Evolutionary conservation across 2,329 filamentous ascomycete species (phyloP).

Genomic region (Fusarium begoniae): DNA sequence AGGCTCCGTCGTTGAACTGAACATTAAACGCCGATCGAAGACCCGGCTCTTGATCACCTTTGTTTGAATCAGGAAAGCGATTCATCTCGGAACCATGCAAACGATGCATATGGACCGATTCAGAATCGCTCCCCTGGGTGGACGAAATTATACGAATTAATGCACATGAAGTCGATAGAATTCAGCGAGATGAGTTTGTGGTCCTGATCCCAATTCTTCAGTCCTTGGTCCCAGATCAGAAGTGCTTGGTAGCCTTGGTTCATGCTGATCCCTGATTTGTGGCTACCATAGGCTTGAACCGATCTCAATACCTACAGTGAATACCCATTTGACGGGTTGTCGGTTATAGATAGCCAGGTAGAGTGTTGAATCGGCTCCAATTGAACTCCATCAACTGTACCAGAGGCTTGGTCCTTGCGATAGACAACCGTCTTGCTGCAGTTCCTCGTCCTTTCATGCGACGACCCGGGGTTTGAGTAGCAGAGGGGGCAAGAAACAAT

Average conservation of each 20-base stretch:
- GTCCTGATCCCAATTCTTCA: constrained; percentile 15
- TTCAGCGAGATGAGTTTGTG: constrained; percentile 27
- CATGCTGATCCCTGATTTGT: constrained; percentile 6
- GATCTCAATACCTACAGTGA: background rate
- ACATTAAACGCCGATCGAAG: constrained; percentile 46
- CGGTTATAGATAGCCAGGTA: background rate
- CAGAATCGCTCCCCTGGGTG: constrained; percentile 18
- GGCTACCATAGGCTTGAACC: background rate
- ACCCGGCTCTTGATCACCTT: constrained; percentile 42
- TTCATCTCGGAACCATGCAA: constrained; percentile 40
- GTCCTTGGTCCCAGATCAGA: constrained; percentile 13
- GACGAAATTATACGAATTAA: constrained; percentile 34
- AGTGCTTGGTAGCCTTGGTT: constrained; percentile 4
- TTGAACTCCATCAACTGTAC: background rate
- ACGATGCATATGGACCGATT: constrained; percentile 31
- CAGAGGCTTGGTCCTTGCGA: constrained; percentile 3
- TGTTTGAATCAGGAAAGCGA: constrained; percentile 34
- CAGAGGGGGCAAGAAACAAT: constrained; percentile 36
- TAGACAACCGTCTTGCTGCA: background rate
- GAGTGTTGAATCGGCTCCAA: background rate
- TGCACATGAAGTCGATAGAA: constrained; percentile 33
- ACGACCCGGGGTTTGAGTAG: constrained; percentile 8
- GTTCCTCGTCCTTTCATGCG: constrained; percentile 2
- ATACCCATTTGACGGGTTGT: background rate
- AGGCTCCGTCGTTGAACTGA: constrained; percentile 30